A percentile compares a stretch with the other conserved stretches of the same genome.
Conservation (phyloP, 176 grass and related monocot genomes). For the Poa annua region DNA sequence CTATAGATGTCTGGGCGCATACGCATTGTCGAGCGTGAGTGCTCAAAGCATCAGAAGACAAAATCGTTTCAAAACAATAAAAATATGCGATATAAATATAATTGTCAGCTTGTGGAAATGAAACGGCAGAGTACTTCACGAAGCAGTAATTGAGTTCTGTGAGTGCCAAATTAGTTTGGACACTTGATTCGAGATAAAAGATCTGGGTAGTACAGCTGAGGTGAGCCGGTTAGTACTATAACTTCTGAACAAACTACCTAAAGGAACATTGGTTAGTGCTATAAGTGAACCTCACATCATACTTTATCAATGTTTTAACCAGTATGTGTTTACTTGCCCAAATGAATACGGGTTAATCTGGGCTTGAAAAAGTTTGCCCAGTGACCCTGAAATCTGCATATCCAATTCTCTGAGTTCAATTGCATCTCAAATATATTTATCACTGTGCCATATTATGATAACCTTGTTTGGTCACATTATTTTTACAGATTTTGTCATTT, state of each 20-base stretch:
- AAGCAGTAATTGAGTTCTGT: neutral
- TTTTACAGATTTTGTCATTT: neutral
- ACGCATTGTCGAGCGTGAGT: neutral
- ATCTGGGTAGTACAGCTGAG: neutral
- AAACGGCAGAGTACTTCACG: neutral
- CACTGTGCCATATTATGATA: neutral
- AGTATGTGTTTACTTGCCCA: neutral
- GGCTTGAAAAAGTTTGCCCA: neutral
- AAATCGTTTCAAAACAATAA: neutral
- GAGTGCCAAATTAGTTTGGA: neutral
- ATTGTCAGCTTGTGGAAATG: neutral
- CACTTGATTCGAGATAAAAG: neutral
- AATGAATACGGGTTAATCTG: neutral
- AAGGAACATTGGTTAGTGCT: neutral
- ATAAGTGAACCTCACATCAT: neutral
- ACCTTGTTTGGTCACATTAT: neutral
- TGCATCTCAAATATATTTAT: neutral
- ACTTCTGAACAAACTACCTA: constrained; percentile 8
- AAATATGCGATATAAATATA: neutral
- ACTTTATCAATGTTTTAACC: neutral
- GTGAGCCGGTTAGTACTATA: neutral
- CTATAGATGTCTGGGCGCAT: neutral
- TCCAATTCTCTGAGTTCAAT: neutral
- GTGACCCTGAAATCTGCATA: neutral
- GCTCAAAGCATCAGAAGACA: neutral